These are phyloP conservation scores for Gentiana dahurica DNA, from an alignment of 257 asterid species.

Conservation along the genomic window DNA sequence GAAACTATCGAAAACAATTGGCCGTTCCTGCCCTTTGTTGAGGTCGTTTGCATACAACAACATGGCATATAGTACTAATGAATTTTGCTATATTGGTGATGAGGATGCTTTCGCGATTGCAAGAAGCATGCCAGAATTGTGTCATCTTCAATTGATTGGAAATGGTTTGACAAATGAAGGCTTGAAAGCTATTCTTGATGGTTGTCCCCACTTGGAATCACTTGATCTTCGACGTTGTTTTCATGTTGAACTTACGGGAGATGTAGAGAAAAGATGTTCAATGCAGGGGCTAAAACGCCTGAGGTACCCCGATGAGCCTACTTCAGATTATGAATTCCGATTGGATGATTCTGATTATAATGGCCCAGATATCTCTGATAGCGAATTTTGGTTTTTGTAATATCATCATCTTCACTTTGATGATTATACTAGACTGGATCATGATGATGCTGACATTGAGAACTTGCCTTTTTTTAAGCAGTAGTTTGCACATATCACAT, in stretches of 20 bases:
- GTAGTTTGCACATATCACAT: no score
- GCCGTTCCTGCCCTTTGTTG: conserved; percentile 27
- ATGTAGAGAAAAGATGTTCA: conserved; percentile 20
- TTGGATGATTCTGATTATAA: no score
- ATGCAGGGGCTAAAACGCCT: conserved; percentile 11
- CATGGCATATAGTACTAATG: conserved; percentile 1
- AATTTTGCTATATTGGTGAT: conserved; percentile 1
- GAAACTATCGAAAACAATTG: conserved; percentile 10
- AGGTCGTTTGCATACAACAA: conserved; percentile 22
- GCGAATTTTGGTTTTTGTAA: no score
- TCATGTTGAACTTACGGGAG: conserved; percentile 20
- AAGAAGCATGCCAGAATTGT: conserved; percentile 32
- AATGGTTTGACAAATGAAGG: conserved; percentile 36
- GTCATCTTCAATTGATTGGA: conserved; percentile 37
- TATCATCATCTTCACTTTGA: no score
- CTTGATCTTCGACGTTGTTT: conserved; percentile 32
- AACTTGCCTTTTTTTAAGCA: no score
- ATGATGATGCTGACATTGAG: no score
- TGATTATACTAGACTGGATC: no score
- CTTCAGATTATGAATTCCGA: no score
- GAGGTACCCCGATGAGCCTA: conserved; percentile 7
- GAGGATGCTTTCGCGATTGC: conserved; percentile 33
- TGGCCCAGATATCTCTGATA: no score
- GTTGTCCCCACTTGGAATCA: conserved; percentile 36
- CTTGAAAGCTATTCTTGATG: conserved; percentile 37